Percentiles rank a stretch among this genome's conserved stretches.
These are phyloP conservation scores for Marsdenia floribunda DNA, from an alignment of 257 asterid genomes.

Conservation along the genomic window DNA sequence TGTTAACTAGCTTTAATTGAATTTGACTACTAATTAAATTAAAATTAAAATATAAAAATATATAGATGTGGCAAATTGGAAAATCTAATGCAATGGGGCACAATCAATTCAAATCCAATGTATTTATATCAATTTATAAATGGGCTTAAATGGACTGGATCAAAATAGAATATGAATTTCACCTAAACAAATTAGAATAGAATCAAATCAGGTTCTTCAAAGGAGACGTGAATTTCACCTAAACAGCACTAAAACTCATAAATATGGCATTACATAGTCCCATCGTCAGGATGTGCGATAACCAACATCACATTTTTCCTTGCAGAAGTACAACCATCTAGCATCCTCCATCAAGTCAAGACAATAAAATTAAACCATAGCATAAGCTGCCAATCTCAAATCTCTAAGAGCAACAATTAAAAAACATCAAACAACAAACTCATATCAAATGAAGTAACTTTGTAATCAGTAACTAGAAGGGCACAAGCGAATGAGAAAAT, in stretches of 20 bases:
- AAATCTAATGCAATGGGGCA: too few relatives aligned
- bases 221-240: constrained; percentile 4
- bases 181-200: too few relatives aligned
- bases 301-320: constrained; percentile 69
- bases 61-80: too few relatives aligned
- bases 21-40: too few relatives aligned
- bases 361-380: background rate
- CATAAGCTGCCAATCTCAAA: background rate
- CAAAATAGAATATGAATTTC: too few relatives aligned
- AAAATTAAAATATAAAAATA: too few relatives aligned
- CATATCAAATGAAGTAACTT: background rate
- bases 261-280: constrained; percentile 61
- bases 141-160: too few relatives aligned
- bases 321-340: constrained; percentile 19
- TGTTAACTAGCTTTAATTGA: too few relatives aligned
- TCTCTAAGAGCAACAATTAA: background rate
- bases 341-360: background rate
- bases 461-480: background rate
- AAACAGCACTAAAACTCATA: constrained; percentile 2
- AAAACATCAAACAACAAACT: background rate
- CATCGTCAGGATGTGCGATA: constrained; percentile 94
- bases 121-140: too few relatives aligned
- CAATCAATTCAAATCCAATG: too few relatives aligned
- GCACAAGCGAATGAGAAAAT: background rate
- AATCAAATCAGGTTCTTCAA: background rate